These are phyloP conservation scores for Pyrrhoderma noxium DNA, from an alignment of 1,284 basidiomycete genomes.

Conservation along the genomic window DNA sequence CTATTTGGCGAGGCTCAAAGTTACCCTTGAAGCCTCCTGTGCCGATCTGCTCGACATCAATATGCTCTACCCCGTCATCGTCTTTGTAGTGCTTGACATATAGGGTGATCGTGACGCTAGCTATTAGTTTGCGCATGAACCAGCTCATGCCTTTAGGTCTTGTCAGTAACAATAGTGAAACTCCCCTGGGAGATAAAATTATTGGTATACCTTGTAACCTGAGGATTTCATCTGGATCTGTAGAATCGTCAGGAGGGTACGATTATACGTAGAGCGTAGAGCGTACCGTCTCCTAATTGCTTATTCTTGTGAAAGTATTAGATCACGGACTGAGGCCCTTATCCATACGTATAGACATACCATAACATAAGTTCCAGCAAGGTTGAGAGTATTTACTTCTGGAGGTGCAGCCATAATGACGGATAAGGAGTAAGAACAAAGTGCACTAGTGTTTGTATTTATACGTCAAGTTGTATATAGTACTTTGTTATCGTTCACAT, in stretches of 20 bases:
- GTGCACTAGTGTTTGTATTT: too few relatives aligned
- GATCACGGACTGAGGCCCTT: background rate
- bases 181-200: too few relatives aligned
- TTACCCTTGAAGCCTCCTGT: constrained; percentile 52
- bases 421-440: too few relatives aligned
- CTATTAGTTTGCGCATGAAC: constrained; percentile 51
- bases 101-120: constrained; percentile 44
- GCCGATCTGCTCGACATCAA: constrained; percentile 56
- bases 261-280: background rate
- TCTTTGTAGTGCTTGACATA: constrained; percentile 53
- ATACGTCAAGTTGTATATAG: too few relatives aligned
- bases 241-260: background rate
- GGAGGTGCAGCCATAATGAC: constrained; percentile 44
- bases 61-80: constrained; percentile 44
- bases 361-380: constrained; percentile 38
- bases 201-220: constrained; percentile 45
- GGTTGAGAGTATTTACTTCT: constrained; percentile 41
- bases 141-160: constrained; percentile 31
- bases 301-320: constrained; percentile 34
- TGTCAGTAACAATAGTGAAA: too few relatives aligned
- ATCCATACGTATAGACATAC: constrained; percentile 25
- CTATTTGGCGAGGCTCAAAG: constrained; percentile 43
- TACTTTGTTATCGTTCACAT: too few relatives aligned
- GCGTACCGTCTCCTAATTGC: constrained; percentile 37
- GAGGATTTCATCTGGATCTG: constrained; percentile 46